These are phyloP conservation scores for Paramecium biaurelia DNA, from an alignment of 73 alveolate species.

Conservation along the genomic window DNA sequence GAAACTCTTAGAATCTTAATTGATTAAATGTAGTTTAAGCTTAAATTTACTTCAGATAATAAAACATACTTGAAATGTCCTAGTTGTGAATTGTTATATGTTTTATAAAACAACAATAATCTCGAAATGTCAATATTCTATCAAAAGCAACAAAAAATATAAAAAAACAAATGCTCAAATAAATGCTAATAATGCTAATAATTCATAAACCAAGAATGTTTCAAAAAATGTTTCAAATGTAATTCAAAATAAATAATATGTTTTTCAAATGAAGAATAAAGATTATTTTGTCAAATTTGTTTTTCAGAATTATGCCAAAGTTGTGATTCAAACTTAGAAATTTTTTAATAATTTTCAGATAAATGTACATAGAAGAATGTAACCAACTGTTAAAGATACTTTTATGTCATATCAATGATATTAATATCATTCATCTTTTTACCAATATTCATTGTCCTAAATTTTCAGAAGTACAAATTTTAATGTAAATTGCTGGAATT, in stretches of 20 bases:
- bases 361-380: not conserved
- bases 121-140: not conserved
- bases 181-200: not conserved
- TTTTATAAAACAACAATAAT: not conserved
- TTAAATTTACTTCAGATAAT: not conserved
- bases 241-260: not conserved
- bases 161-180: not conserved
- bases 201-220: not conserved
- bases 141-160: not conserved
- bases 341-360: not conserved
- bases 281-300: not conserved
- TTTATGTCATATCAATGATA: not conserved
- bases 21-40: not conserved
- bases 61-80: not conserved
- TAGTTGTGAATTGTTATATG: not conserved
- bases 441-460: not conserved
- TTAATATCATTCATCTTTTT: not conserved
- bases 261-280: not conserved
- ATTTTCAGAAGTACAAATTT: not conserved
- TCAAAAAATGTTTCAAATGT: not conserved
- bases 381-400: not conserved
- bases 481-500: not conserved
- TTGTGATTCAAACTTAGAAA: not conserved
- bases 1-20: not conserved
- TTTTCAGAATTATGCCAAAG: not conserved